These are phyloP conservation scores for Monilinia fructicola DNA, from an alignment of 2,329 filamentous ascomycete genomes.

Conservation along the genomic window DNA sequence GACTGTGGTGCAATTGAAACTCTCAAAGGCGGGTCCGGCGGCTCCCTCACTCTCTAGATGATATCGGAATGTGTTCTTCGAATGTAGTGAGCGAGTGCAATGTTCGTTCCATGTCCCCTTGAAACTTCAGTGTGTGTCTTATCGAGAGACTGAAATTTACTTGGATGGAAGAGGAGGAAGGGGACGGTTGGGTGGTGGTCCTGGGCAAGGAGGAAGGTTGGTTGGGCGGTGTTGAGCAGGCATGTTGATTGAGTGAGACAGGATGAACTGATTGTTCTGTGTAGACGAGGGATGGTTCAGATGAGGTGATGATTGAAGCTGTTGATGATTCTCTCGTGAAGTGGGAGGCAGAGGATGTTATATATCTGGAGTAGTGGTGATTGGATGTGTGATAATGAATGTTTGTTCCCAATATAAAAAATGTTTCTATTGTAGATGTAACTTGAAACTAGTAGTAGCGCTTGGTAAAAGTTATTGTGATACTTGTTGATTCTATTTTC, in stretches of 20 bases:
- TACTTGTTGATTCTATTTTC: conserved; percentile 17
- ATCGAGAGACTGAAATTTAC: conserved; percentile 12
- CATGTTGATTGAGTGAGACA: conserved; percentile 44
- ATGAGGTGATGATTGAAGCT: conserved; percentile 19
- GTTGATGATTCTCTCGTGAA: conserved; percentile 16
- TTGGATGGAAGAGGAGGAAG: conserved; percentile 63
- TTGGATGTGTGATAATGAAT: conserved; percentile 9
- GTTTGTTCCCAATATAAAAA: conserved; percentile 18
- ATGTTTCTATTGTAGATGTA: conserved; percentile 17
- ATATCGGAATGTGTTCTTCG: background rate
- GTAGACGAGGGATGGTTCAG: background rate
- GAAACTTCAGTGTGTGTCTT: conserved; percentile 10
- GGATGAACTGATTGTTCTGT: conserved; percentile 16
- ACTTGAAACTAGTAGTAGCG: conserved; percentile 22
- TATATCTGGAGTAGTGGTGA: conserved; percentile 19
- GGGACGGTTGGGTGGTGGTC: conserved; percentile 61
- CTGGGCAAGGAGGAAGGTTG: conserved; percentile 64
- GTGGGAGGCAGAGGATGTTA: conserved; percentile 19
- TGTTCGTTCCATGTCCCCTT: background rate
- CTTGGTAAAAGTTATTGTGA: conserved; percentile 19
- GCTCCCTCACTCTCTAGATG: conserved; percentile 12
- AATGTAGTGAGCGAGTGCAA: conserved; percentile 5
- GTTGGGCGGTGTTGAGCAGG: conserved; percentile 54
- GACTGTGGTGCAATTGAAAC: conserved; percentile 4
- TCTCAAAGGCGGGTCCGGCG: conserved; percentile 4